These are phyloP conservation scores for Trametes cubensis DNA, from an alignment of 768 basidiomycete genomes.

Conservation along the genomic window DNA sequence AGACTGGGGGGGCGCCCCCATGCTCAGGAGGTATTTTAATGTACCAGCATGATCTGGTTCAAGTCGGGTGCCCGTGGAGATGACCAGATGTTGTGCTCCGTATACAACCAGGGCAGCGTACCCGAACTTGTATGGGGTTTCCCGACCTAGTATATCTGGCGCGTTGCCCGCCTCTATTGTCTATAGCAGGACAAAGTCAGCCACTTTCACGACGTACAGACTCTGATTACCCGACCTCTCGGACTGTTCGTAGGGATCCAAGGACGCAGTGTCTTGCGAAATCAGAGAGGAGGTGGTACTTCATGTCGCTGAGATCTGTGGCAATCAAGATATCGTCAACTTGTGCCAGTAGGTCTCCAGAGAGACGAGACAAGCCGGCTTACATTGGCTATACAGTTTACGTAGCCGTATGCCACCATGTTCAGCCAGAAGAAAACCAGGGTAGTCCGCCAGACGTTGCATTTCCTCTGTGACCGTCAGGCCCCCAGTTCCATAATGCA, in stretches of 20 bases:
- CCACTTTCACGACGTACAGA: too few species aligned
- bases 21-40: conserved; percentile 45
- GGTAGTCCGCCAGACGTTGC: conserved; percentile 3
- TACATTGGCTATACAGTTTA: conserved; percentile 12
- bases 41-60: conserved; percentile 36
- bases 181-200: background rate
- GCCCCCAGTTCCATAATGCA: conserved; percentile 19
- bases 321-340: background rate
- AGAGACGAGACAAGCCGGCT: background rate
- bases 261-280: conserved; percentile 20
- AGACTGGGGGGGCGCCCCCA: conserved; percentile 45
- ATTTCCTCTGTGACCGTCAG: conserved; percentile 12
- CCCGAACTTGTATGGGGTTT: conserved; percentile 27
- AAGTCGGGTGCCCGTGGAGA: conserved; percentile 1
- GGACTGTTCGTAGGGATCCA: conserved; percentile 3
- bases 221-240: background rate
- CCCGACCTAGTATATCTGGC: conserved; percentile 22
- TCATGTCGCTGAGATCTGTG: background rate
- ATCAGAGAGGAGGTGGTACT: conserved; percentile 6
- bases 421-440: background rate
- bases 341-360: background rate
- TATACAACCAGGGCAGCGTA: conserved; percentile 22
- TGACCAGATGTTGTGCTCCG: conserved; percentile 24
- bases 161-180: conserved; percentile 18
- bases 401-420: conserved; percentile 8